Conservation (phyloP, 768 basidiomycete genomes). For the Pleurotus citrinopileatus region DNA sequence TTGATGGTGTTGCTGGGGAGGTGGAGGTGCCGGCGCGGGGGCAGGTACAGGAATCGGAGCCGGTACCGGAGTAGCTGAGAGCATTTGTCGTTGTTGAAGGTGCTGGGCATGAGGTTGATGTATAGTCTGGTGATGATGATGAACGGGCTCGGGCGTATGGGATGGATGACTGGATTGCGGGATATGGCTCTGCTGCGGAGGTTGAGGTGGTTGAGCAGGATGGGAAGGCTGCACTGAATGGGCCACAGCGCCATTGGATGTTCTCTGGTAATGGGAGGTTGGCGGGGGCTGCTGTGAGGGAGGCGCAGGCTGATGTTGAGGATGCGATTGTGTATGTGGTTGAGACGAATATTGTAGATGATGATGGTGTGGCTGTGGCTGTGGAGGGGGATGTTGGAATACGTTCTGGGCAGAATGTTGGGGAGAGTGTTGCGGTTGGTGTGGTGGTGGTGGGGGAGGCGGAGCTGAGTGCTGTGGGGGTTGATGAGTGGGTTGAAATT, state of each 20-base stretch:
- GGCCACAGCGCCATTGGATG: not conserved
- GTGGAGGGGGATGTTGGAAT: conserved; percentile 21
- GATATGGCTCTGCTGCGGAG: conserved; percentile 14
- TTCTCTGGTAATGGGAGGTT: not conserved
- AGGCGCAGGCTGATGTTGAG: conserved; percentile 3
- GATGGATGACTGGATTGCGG: conserved; percentile 10
- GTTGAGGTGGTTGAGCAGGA: conserved; percentile 17
- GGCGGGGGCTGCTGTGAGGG: not conserved
- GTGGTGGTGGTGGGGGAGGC: not conserved
- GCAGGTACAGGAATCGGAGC: conserved; percentile 10
- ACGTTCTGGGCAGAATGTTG: conserved; percentile 16
- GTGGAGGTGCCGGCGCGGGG: conserved; percentile 9
- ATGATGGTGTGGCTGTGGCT: conserved; percentile 1
- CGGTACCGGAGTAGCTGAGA: conserved; percentile 14
- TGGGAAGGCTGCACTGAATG: not conserved
- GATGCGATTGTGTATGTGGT: conserved; percentile 16
- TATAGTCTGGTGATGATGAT: conserved; percentile 21
- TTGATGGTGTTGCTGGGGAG: conserved; percentile 15
- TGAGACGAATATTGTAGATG: conserved; percentile 11
- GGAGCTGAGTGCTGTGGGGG: conserved; percentile 23
- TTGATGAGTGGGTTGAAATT: conserved; percentile 20
- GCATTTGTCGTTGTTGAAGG: conserved; percentile 11
- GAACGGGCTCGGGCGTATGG: not conserved
- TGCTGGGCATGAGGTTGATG: conserved; percentile 18
- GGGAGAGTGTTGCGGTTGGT: not conserved